Evolutionary conservation across 2,329 filamentous ascomycete genomes (phyloP), one percentile per base, ranked within the genome.

Genomic region (Nakataea oryzae): DNA sequence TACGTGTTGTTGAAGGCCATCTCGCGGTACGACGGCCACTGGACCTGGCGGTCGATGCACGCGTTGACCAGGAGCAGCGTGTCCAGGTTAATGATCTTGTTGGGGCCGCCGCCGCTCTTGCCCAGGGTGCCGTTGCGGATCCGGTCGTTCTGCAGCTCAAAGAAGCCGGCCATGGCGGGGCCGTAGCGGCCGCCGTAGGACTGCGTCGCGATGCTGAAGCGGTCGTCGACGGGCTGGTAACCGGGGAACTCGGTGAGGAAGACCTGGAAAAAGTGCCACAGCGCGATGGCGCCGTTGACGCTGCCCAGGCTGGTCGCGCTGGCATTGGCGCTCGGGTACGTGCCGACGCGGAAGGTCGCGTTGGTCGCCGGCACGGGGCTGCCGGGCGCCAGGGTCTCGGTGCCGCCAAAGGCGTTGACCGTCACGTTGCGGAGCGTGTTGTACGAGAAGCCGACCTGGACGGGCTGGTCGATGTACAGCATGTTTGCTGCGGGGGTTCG

Each of bases 41-140:
- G 86, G 1, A 85, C 77, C 32, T 85, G 70, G 66, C 82, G 78
- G 68, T 92, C 89, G 47, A 91, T 76, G 65, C 87, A 84, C 14
- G 87, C 88, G 70, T 91, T 90, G 63, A 90, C 76, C 63, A 92
- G 88, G 27, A 88, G 87, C 0, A 91, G 73, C 0, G 87, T 83
- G 17, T 75, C 76, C 11, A 91, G 76, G 61, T 82, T 80, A 59
- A 89, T 82, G 32, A 61, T 5, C 47, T 61, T 65, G 17, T 61
- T 61, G 21, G 47, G 59, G 26, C 27, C 59, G 1, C 50, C 13
- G 3, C 4, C 28, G 59, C 26, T 29, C 24, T 64, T 59, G 6
- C n/a, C n/a, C 21, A 64, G 59, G 14, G 62, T 62, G 21, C 84
- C 81, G 62, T 78, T 81, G n/a, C 71, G 69, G 17, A 82, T 80